These are phyloP conservation scores for Neurospora sp. DNA, from an alignment of 495 filamentous ascomycete species.

Conservation along the genomic window DNA sequence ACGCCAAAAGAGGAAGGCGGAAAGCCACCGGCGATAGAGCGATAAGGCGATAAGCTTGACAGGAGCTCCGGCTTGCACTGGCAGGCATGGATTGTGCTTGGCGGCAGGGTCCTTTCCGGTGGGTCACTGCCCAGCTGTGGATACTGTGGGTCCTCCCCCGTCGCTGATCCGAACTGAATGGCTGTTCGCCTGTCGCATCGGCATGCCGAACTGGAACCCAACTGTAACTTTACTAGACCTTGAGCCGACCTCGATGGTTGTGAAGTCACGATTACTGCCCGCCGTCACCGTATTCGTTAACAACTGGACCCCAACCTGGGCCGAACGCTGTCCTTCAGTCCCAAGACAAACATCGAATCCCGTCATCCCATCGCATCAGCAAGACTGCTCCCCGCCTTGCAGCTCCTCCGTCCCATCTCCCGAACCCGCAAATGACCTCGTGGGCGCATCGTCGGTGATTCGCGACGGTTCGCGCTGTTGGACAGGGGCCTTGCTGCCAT, in stretches of 20 bases:
- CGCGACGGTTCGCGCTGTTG: slow-evolving; percentile 1
- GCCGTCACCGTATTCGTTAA: not conserved
- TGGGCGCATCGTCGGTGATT: slow-evolving; percentile 9
- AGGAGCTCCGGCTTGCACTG: not conserved
- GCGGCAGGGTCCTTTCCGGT: not conserved
- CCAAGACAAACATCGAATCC: not conserved
- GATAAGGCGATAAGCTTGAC: not conserved
- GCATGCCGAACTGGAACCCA: not conserved
- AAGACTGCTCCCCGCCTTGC: not conserved
- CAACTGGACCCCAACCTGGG: not conserved
- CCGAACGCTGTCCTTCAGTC: not conserved
- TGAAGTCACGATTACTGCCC: not conserved
- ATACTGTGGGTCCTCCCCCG: not conserved
- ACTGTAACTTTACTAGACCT: not conserved
- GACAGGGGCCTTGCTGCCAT: slow-evolving; percentile 16
- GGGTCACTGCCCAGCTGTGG: not conserved
- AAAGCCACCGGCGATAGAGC: not conserved
- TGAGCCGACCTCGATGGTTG: not conserved
- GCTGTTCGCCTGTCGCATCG: not conserved
- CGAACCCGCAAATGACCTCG: slow-evolving; percentile 7
- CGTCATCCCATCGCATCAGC: not conserved
- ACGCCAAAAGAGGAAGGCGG: not conserved
- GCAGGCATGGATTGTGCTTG: not conserved
- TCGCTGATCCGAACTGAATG: not conserved
- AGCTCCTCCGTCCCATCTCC: not conserved